Conservation (phyloP, 2,329 filamentous ascomycete species). For the Arachnomyces sp. region DNA sequence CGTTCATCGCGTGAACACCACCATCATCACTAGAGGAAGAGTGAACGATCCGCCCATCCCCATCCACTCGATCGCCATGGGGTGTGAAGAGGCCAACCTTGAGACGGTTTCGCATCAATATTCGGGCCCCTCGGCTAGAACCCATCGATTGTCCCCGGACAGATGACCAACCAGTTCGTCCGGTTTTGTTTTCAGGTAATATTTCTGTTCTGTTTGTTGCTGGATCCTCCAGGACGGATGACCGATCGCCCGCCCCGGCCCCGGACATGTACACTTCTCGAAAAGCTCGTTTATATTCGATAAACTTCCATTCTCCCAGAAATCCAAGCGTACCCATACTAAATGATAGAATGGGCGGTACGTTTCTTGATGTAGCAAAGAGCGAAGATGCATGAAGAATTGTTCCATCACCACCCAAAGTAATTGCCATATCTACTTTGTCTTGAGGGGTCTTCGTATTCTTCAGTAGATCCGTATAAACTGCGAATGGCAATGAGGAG, state of each 20-base stretch:
- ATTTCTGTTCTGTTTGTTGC: slow-evolving; percentile 21
- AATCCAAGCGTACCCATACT: slow-evolving; percentile 97
- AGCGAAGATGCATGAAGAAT: slow-evolving; percentile 79
- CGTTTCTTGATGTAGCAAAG: slow-evolving; percentile 71
- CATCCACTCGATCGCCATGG: slow-evolving; percentile 43
- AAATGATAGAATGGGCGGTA: slow-evolving; percentile 88
- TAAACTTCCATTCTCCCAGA: slow-evolving; percentile 92
- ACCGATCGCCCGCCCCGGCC: slow-evolving; percentile 44
- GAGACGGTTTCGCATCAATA: slow-evolving; percentile 78
- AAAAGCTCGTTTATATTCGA: slow-evolving; percentile 85
- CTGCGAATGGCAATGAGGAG: slow-evolving; percentile 61
- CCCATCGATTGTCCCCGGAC: slow-evolving; percentile 78
- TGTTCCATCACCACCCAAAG: slow-evolving; percentile 87
- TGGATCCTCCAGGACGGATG: slow-evolving; percentile 37
- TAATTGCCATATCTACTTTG: slow-evolving; percentile 83
- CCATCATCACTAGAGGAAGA: slow-evolving; percentile 30
- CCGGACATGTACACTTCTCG: slow-evolving; percentile 85
- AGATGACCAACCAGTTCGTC: slow-evolving; percentile 58
- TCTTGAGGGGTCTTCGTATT: slow-evolving; percentile 52
- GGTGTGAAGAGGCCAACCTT: slow-evolving; percentile 77
- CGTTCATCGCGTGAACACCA: slow-evolving; percentile 74
- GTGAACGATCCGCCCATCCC: slow-evolving; percentile 17
- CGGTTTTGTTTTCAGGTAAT: slow-evolving; percentile 20
- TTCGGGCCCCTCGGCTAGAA: slow-evolving; percentile 62
- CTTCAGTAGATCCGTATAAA: slow-evolving; percentile 49